Conservation (phyloP, 495 filamentous ascomycete genomes). For the Penicillium steckii region DNA sequence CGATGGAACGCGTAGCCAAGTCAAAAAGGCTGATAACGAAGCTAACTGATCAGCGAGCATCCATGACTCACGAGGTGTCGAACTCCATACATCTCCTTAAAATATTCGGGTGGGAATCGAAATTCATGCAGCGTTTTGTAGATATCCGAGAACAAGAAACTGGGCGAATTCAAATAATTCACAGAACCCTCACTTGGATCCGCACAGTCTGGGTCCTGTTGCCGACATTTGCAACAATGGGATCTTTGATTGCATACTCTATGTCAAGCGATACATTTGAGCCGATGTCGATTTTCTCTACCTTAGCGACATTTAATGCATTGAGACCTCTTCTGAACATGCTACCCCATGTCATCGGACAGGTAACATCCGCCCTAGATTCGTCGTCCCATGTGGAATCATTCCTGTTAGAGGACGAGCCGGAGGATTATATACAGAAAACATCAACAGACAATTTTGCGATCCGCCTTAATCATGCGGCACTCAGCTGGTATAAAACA, state of each 20-base stretch:
- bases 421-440: background rate
- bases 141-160: background rate
- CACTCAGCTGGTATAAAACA: background rate
- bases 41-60: background rate
- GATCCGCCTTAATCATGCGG: background rate
- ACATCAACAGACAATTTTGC: background rate
- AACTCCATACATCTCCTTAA: background rate
- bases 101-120: background rate
- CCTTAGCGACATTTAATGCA: background rate
- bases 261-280: background rate
- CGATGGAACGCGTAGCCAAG: background rate
- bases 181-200: background rate
- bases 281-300: background rate
- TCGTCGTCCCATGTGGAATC: background rate
- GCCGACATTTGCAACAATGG: background rate
- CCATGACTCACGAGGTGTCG: background rate
- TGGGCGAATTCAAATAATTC: background rate
- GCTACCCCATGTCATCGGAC: background rate
- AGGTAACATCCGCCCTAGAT: background rate
- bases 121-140: background rate
- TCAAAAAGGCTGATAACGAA: background rate
- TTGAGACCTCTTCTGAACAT: background rate
- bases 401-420: background rate
- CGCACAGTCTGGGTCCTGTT: background rate
- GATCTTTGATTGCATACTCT: background rate